Evolutionary conservation across 179 eudicot species (phyloP), one percentile per base, ranked within the genome.

Genomic region (Patellifolia procumbens): DNA sequence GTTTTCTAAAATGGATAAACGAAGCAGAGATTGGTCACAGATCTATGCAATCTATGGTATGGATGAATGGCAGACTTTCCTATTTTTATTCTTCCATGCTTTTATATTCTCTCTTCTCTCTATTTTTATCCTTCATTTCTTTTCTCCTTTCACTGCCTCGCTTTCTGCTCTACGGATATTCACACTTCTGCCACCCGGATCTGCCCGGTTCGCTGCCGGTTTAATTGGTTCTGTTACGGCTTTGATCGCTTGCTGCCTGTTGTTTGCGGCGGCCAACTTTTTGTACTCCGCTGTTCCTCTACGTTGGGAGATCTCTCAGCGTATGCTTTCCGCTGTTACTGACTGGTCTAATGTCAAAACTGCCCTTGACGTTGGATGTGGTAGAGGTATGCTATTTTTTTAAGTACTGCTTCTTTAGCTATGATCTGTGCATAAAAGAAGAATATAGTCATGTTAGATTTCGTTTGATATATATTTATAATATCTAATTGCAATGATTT

Each of bases 341-440:
- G 98, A 93, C 81, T 93, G 98, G 98, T 85, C 92, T 2, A 71
- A 80, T 22, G 97, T 93, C 37, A 85, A 74, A 75, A 87, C 88
- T 77, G 97, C 91, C 3, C 89, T 93, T 24, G 98, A 91, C 77
- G 93, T 93, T 28, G 98, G 98, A 26, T 93, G 97, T 51, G 98
- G 98, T 49, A 78, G 92, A 42, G 80, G 80, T 77, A 77, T 24
- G 53, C 61, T 60, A 10, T n/a, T n/a, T n/a, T n/a, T n/a, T n/a
- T n/a, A n/a, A n/a, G n/a, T n/a, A n/a, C n/a, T n/a, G n/a, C n/a
- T n/a, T n/a, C n/a, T n/a, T n/a, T n/a, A n/a, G n/a, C n/a, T n/a
- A n/a, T n/a, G n/a, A n/a, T n/a, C n/a, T n/a, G n/a, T n/a, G n/a
- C n/a, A n/a, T n/a, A n/a, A n/a, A n/a, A n/a, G n/a, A n/a, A n/a